Base-by-base conservation (phyloP, 805 yeast species). In the Metschnikowia lachancei region DNA sequence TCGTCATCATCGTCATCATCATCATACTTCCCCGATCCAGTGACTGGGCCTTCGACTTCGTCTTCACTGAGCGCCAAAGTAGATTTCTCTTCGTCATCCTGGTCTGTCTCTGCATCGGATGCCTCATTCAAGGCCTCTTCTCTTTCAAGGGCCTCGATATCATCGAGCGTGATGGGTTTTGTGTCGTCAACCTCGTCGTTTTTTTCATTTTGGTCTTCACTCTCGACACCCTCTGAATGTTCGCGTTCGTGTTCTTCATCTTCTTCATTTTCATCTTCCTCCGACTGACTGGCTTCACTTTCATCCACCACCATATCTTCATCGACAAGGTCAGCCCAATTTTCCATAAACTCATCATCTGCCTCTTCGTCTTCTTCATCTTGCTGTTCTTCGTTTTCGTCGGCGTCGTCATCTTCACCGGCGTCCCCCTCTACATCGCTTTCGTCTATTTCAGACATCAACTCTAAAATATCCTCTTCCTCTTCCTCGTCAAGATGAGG, bases 131-230 rank as follows among this genome's bases (percentile, higher is more conserved):
- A 26, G 7, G 28, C 28, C 28, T 26, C 28, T 2, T 24, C 42
- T 7, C 4, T 18, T n/a, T 45, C 45, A 8, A 38, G 4, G 12
- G 32, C 26, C 5, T 49, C 46, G 24, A 71, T 57, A 40, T 61
- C 62, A 3, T 61, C 66, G 55, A 64, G 49, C 10, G 71, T 64
- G 18, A 70, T 61, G 7, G 47, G 40, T 22, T 31, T 24, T 14
- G 31, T 32, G 12, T 37, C 46, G 12, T 37, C 47, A 33, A 47
- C 54, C 35, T 47, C 55, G 8, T 52, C 61, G 14, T 50, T 30
- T 13, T 58, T 60, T 2, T 50, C 65, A 10, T 35, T 47, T 11
- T 45, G 54, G 5, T 46, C 56, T 5, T 33, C 36, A 33, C 22
- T 17, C 14, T 18, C 36, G 36, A 13, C 28, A 26, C 10, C 10